Evolutionary conservation across 805 yeast genomes (phyloP).

Genomic region (Danielozyma ontarioensis): DNA sequence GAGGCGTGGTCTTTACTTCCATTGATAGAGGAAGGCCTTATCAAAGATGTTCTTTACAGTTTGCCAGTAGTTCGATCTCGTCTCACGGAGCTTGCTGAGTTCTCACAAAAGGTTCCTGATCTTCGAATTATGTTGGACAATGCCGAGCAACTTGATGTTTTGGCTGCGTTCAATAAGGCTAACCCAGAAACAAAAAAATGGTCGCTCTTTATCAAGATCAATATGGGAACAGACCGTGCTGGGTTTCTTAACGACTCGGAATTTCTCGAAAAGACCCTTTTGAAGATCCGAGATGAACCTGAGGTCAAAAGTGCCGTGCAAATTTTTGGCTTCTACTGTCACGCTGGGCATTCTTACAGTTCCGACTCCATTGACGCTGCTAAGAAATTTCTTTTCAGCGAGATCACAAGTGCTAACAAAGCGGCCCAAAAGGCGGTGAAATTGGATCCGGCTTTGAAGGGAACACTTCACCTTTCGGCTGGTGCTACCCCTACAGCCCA

Average conservation of each 20-base stretch:
- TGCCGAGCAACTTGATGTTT: conserved; percentile 46
- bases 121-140: conserved; percentile 61
- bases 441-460: conserved; percentile 28
- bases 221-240: conserved; percentile 70
- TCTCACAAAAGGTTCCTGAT: conserved; percentile 36
- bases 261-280: conserved; percentile 32
- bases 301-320: conserved; percentile 29
- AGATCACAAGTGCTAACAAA: conserved; percentile 48
- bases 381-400: conserved; percentile 44
- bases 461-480: conserved; percentile 49
- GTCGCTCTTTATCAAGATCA: conserved; percentile 64
- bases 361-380: conserved; percentile 44
- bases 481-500: conserved; percentile 85
- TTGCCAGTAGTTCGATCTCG: conserved; percentile 46
- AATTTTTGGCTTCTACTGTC: conserved; percentile 68
- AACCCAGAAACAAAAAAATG: conserved; percentile 35
- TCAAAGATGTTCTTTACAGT: conserved; percentile 28
- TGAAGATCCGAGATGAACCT: conserved; percentile 17
- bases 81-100: conserved; percentile 42
- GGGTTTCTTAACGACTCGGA: conserved; percentile 39
- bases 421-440: conserved; percentile 42
- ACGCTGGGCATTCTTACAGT: conserved; percentile 72
- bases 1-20: conserved; percentile 57
- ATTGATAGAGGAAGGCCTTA: conserved; percentile 30
- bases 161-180: conserved; percentile 31